Percentiles rank a stretch among this genome's conserved stretches.
These are phyloP conservation scores for Aphanocladium album DNA, from an alignment of 2,329 filamentous ascomycete genomes.

Conservation along the genomic window DNA sequence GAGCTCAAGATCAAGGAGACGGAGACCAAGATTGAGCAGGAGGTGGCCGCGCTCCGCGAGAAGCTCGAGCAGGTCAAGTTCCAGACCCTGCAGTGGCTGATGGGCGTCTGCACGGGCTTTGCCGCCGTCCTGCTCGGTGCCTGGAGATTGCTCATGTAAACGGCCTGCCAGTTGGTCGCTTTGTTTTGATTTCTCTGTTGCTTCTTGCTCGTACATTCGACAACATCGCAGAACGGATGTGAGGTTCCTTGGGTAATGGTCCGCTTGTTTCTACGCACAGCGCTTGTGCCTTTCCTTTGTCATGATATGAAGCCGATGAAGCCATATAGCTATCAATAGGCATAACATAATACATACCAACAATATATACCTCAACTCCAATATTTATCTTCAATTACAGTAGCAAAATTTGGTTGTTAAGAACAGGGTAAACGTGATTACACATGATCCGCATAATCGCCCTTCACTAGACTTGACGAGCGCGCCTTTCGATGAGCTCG, in stretches of 20 bases:
- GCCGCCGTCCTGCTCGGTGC: constrained; percentile 64
- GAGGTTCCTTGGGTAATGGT: background rate
- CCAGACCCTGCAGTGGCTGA: constrained; percentile 95
- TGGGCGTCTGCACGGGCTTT: constrained; percentile 72
- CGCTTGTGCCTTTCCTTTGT: background rate
- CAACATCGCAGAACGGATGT: background rate
- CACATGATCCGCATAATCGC: too few relatives aligned
- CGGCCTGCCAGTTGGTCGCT: background rate
- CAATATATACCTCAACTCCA: background rate
- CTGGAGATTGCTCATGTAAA: constrained; percentile 63
- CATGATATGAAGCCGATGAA: background rate
- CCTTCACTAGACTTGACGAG: too few relatives aligned
- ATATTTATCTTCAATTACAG: background rate
- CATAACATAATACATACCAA: background rate
- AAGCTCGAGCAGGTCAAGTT: constrained; percentile 97
- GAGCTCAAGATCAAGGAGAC: constrained; percentile 99
- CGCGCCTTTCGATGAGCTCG: too few relatives aligned
- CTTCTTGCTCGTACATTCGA: too few relatives aligned
- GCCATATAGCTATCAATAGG: background rate
- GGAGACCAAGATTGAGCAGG: constrained; percentile 96
- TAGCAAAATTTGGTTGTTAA: too few relatives aligned
- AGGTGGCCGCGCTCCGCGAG: constrained; percentile 84
- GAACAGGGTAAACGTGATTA: too few relatives aligned
- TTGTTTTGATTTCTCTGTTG: background rate
- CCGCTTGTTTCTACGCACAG: background rate